Evolutionary conservation across 768 basidiomycete genomes (phyloP), one percentile per base, ranked within the genome.

Genomic region (Trametes coccinea): DNA sequence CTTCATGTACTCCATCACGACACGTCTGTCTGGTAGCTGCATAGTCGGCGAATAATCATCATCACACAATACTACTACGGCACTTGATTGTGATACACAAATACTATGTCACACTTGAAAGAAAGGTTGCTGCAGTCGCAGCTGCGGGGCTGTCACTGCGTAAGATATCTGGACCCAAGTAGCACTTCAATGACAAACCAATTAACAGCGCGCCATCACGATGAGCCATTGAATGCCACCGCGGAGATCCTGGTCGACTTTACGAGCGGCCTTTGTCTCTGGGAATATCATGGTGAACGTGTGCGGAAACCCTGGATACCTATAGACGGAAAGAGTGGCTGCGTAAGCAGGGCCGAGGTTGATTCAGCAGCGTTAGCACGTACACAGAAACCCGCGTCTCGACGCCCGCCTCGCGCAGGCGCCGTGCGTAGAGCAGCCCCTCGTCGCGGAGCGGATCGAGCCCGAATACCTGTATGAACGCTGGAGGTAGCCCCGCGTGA

Each of bases 391-490:
- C 27, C 33, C 44, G 60, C 3, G 56, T 58, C 29, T 59, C 17
- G 4, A 64, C 62, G 47, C 63, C 65, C 5, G 53, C 59, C 14
- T 67, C 66, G n/a, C 62, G 41, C 43, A 69, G 30, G 30, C 57
- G 37, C 17, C 54, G 53, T 31, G 58, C 67, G 44, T 65, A 69
- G 14, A 63, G 37, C 10, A 69, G 27, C 5, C 58, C 66, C 29
- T 66, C 66, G 37, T 69, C 67, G 30, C 67, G 63, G n/a, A 66
- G 52, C 11, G 65, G 63, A 30, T 69, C 67, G 13, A 56, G 50
- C n/a, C 67, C 67, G 45, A 54, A 57, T 4, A 65, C 59, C 11
- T 66, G 67, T 2, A 69, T 46, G 37, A 49, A 58, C 13, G 63
- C 53, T 0, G 54, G 63, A 8, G 67, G 63, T 11, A 69, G 63